Conservation (phyloP, 805 yeast species). For the Nakazawaea populi region DNA sequence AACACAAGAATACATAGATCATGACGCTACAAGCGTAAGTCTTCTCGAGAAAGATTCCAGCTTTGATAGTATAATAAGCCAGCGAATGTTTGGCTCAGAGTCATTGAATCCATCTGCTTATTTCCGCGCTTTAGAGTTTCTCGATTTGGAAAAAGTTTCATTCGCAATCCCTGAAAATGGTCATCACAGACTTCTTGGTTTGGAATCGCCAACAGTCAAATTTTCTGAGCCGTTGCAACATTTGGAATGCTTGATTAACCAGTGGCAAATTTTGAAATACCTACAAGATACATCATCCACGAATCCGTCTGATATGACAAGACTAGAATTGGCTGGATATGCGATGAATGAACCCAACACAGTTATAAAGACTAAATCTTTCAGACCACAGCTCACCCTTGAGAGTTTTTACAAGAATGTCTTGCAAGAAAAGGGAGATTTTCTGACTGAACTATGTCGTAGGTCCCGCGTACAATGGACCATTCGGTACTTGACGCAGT, state of each 20-base stretch:
- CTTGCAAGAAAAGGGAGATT: not conserved
- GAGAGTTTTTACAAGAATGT: conserved; percentile 1
- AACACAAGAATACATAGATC: not conserved
- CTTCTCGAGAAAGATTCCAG: no score
- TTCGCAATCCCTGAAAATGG: conserved; percentile 18
- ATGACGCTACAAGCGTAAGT: not conserved
- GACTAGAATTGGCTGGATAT: not conserved
- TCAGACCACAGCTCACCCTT: not conserved
- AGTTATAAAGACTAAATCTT: not conserved
- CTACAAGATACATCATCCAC: not conserved
- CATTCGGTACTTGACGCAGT: conserved; percentile 3
- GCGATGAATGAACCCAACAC: not conserved
- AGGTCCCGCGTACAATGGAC: conserved; percentile 28
- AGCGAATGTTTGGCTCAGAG: not conserved
- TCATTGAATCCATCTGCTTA: not conserved
- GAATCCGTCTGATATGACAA: not conserved
- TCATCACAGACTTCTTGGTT: conserved; percentile 22
- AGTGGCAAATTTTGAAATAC: conserved; percentile 19
- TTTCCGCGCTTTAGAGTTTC: not conserved
- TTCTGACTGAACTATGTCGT: conserved; percentile 13
- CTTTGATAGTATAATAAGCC: not conserved
- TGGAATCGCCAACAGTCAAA: conserved; percentile 17
- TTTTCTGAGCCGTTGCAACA: conserved; percentile 21
- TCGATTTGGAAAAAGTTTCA: conserved; percentile 15
- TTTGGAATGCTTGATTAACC: conserved; percentile 23